Conservation (phyloP, 2,329 filamentous ascomycete species). For the Botryotinia calthae region DNA sequence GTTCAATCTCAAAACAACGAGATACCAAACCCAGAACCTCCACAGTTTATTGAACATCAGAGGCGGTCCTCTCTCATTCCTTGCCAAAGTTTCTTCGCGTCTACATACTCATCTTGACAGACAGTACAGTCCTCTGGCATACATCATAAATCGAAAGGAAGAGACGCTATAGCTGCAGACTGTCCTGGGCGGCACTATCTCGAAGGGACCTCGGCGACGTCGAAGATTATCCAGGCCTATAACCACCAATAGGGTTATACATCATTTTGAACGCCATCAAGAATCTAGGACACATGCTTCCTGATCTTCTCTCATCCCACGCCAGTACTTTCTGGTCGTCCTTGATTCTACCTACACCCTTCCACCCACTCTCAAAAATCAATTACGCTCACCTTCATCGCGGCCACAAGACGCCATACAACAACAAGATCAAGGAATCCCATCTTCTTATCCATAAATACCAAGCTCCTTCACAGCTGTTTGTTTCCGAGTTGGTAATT, state of each 20-base stretch:
- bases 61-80: background rate
- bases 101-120: background rate
- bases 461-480: background rate
- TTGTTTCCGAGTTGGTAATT: background rate
- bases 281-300: slow-evolving; percentile 11
- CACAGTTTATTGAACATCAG: background rate
- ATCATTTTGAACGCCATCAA: background rate
- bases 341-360: background rate
- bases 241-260: background rate
- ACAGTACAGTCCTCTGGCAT: background rate
- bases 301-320: background rate
- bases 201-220: background rate
- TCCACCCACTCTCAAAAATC: background rate
- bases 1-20: background rate
- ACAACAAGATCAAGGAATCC: background rate
- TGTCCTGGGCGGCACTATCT: background rate
- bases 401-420: background rate
- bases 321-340: slow-evolving; percentile 19
- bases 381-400: background rate
- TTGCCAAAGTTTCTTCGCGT: background rate
- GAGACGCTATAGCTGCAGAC: background rate
- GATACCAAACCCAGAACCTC: background rate
- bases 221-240: background rate
- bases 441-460: background rate
- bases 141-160: background rate